Base-by-base conservation (phyloP, 1,139 yeast species). In the Magnusiomyces suaveolens region DNA sequence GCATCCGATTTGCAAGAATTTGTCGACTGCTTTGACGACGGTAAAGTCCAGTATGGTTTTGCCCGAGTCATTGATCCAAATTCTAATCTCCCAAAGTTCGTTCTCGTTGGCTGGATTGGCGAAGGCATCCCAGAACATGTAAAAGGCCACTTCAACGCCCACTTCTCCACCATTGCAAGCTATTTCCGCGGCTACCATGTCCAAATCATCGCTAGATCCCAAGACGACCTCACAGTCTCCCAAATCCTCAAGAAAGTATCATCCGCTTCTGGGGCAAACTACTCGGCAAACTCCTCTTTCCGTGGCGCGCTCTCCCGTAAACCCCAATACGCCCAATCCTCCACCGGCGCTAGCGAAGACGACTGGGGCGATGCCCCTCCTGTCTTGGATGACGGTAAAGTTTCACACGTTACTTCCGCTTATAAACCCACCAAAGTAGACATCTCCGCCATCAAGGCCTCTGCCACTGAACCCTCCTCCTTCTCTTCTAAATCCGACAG, bases 261-360 rank as follows among this genome's bases (percentile, higher is more conserved):
- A 60, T 85, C 88, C 61, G 96, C 98, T 44, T 87, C 97, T 1
- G 98, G 98, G 63, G 96, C 98, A 25, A 82, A 95, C 66, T 92
- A 92, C 72, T 84, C 95, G 2, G 80, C 82, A 54, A 56, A 61
- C 16, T 55, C 60, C 23, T 57, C 69, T 3, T n/a, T 29, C 12
- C 33, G 33, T 29, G 59, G 65, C 10, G 62, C 71, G 12, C 67
- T 67, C 18, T 64, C 70, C 43, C 62, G 70, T 32, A 63, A 65
- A 56, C 74, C 75, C 61, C 71, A 53, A 52, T 70, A 70, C 61
- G 60, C 64, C 38, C 59, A 64, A 4, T 63, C 68, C 8, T 52
- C 60, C 24, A 60, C 65, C n/a, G 73, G 70, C 10, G 72, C 75
- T 24, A 61, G 65, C 52, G 75, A 70, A 59, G 74, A 72, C 33